Evolutionary conservation across 768 basidiomycete species (phyloP).

Genomic region (Pleurotus eryngii): DNA sequence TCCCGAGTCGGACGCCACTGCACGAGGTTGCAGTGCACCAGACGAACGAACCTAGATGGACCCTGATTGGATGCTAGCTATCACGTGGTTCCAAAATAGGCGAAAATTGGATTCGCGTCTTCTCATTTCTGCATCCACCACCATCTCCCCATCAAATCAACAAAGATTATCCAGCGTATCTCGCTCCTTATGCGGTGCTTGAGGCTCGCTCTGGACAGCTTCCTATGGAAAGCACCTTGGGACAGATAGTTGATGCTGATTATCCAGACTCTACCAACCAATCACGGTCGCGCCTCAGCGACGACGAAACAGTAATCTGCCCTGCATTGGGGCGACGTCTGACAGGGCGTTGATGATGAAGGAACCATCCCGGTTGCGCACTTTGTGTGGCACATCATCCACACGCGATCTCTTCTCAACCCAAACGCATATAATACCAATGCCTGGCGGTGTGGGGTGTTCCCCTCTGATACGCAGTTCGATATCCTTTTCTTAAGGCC

Average conservation of each 20-base stretch:
- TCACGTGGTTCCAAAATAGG: neutral
- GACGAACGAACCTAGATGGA: too few relatives aligned
- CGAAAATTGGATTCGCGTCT: neutral
- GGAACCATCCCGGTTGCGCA: neutral
- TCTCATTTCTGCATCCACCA: neutral
- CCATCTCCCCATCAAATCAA: neutral
- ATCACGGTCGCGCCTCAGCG: neutral
- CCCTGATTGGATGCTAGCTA: too few relatives aligned
- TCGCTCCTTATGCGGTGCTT: too few relatives aligned
- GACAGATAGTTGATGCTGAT: neutral
- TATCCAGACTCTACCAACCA: neutral
- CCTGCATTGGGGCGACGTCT: neutral
- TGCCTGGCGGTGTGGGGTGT: neutral
- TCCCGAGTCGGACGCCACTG: too few relatives aligned
- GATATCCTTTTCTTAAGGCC: neutral
- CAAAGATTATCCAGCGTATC: neutral
- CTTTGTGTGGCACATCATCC: constrained; percentile 6
- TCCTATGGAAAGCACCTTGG: neutral
- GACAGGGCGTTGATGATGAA: constrained; percentile 1
- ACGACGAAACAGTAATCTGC: neutral
- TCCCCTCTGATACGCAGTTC: neutral
- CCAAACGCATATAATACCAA: neutral
- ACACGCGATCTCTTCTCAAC: constrained; percentile 2
- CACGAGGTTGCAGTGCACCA: too few relatives aligned
- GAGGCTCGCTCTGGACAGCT: neutral